Evolutionary conservation across 768 basidiomycete genomes (phyloP), one percentile per base, ranked within the genome.

Genomic region (Candolleomyces efflorescens): DNA sequence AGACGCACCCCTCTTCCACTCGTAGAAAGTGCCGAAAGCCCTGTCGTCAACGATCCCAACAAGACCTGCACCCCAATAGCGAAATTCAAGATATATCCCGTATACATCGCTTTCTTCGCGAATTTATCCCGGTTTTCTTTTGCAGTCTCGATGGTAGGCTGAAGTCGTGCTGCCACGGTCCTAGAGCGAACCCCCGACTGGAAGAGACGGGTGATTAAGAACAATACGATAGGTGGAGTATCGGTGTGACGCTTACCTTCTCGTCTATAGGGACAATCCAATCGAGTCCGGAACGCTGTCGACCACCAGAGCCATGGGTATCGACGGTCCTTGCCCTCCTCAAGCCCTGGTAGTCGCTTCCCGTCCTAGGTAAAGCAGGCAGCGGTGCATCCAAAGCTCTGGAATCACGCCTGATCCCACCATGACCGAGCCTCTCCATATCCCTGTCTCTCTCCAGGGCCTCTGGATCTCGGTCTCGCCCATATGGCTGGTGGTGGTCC

Each of bases 11-110:
- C 73, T 7, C 59, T 71, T 6, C 75, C 78, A 18, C 60, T 66
- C 6, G 74, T 68, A 2, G 77, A 71, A 5, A 69, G 64, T 22
- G 84, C 83, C 0, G 86, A 77, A 15, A 89, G 60, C 0, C 82
- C 87, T 0, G 87, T 89, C 5, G 85, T 89, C 26, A 90, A 70
- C 2, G 87, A 79, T 5, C 86, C 87, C 26, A 89, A 69, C 0
- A 85, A 39, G 3, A 89, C 82, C 65, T 89, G 88, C 38, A 86
- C 54, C 12, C 76, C 79, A 45, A 88, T 89, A 0, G 86, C 85
- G 12, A 73, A 55, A 59, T 81, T 78, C 26, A 75, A 64, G 5
- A 69, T 53, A 39, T 62, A 77, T 5, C 71, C 75, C 17, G 73
- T 75, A 54, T 72, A 59, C 61, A 63, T 67, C 62, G 82, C 84